Evolutionary conservation across 2,329 filamentous ascomycete species (phyloP).

Genomic region (Rutstroemia sp.): DNA sequence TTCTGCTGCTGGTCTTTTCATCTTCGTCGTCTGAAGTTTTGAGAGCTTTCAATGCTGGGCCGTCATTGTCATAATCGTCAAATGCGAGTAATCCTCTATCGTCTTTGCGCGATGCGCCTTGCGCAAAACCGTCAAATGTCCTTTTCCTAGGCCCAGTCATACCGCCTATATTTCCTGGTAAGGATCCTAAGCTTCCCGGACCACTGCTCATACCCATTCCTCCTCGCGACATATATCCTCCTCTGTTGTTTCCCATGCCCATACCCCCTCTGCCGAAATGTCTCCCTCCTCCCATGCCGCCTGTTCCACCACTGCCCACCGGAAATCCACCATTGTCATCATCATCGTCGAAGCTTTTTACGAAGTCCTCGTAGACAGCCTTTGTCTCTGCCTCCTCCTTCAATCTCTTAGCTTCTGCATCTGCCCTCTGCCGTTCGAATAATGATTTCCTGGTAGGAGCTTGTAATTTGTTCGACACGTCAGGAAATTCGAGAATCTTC

Average conservation of each 20-base stretch:
- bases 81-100: constrained; percentile 27
- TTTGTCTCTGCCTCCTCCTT: constrained; percentile 82
- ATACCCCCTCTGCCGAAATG: constrained; percentile 48
- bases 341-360: constrained; percentile 66
- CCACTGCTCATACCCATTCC: constrained; percentile 37
- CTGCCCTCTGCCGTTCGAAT: constrained; percentile 82
- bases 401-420: constrained; percentile 79
- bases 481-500: constrained; percentile 48
- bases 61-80: constrained; percentile 27
- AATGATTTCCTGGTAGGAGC: constrained; percentile 77
- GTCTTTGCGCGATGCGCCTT: constrained; percentile 26
- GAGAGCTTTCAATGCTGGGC: constrained; percentile 19
- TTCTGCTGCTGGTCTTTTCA: constrained; percentile 30
- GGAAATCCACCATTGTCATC: constrained; percentile 36
- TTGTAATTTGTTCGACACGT: constrained; percentile 69
- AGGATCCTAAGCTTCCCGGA: constrained; percentile 53
- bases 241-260: constrained; percentile 23
- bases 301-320: constrained; percentile 10
- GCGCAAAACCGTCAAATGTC: constrained; percentile 40
- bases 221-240: constrained; percentile 3
- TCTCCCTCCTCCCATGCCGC: constrained; percentile 34
- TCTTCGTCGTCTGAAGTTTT: constrained; percentile 33
- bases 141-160: constrained; percentile 40
- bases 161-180: constrained; percentile 37
- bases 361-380: constrained; percentile 79